Evolutionary conservation across 129 eudicot species (phyloP).

Genomic region (Calendula officinalis): DNA sequence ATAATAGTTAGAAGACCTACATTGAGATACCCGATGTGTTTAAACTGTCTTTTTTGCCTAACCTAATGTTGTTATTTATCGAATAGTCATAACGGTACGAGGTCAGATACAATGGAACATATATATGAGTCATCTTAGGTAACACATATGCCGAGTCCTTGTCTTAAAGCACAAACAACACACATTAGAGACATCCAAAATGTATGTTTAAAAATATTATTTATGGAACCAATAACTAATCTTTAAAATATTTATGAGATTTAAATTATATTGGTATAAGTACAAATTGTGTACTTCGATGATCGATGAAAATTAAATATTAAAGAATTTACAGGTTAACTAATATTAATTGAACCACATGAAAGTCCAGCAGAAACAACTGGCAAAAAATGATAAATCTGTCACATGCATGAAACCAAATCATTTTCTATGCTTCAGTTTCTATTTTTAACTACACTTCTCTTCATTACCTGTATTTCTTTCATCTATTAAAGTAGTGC

Average conservation of each 20-base stretch:
- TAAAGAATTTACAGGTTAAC: not conserved
- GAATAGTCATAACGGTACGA: no score
- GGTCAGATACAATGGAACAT: no score
- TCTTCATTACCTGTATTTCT: conserved; percentile 19
- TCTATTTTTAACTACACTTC: conserved; percentile 10
- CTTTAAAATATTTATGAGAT: no score
- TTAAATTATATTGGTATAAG: conserved; percentile 6
- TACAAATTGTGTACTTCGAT: conserved; percentile 23
- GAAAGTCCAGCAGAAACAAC: conserved; percentile 39
- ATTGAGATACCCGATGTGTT: no score
- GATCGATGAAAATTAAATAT: not conserved
- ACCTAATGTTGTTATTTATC: no score
- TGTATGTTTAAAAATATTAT: not conserved
- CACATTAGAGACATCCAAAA: not conserved
- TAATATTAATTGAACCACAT: conserved; percentile 23
- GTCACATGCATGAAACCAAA: conserved; percentile 31
- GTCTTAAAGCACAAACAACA: no score
- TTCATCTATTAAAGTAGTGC: not conserved
- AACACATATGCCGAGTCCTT: no score
- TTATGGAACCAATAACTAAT: not conserved
- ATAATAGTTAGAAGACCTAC: no score
- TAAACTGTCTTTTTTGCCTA: no score
- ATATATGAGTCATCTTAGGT: no score
- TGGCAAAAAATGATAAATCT: conserved; percentile 28
- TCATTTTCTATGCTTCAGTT: conserved; percentile 16